Evolutionary conservation across 257 asterid genomes (phyloP), one percentile per base, ranked within the genome.

Genomic region (Osmanthus fragrans): DNA sequence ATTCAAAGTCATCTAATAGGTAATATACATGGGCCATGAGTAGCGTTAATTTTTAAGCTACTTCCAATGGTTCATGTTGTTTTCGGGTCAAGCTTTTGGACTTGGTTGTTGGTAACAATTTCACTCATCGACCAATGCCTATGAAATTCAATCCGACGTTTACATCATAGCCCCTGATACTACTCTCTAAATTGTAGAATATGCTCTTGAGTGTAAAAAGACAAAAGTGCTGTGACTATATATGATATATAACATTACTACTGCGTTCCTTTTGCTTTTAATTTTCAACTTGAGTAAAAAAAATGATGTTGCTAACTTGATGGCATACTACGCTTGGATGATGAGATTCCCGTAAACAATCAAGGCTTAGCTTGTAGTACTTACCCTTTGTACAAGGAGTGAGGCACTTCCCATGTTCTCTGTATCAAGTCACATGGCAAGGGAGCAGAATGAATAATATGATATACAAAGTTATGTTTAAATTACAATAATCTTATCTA

Each of bases 381-480:
- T 68, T 73, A 87, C 91, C 87, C 72, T 81, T 73, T 29, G 87
- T 74, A 82, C 91, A 89, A 47, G 87, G 76, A 40, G 0, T 32
- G 76, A 87, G 66, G 79, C 91, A 89, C 64, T 78, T 81, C 7
- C 73, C 76, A 3, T 45, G 78, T 32, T 79, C 81, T 77, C 93
- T 89, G 85, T 69, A 76, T 30, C 70, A 29, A 39, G 23, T 40
- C 74, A 47, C 23, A 4, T 7, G 19, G 37, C 23, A 33, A 72
- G 58, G 74, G 58, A 63, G 5, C 29, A 33, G n/a, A 51, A 69
- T 51, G 39, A 67, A 47, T 60, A 49, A 58, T 67, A 63, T 8
- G 21, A 33, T 21, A 16, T 5, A 23, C 54, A 58, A 71, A 39
- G 65, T 32, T 33, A 45, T 73, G 36, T 11, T 47, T 7, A 4